These are phyloP conservation scores for Paecilomyces niveus DNA, from an alignment of 2,329 filamentous ascomycete genomes.

Conservation along the genomic window DNA sequence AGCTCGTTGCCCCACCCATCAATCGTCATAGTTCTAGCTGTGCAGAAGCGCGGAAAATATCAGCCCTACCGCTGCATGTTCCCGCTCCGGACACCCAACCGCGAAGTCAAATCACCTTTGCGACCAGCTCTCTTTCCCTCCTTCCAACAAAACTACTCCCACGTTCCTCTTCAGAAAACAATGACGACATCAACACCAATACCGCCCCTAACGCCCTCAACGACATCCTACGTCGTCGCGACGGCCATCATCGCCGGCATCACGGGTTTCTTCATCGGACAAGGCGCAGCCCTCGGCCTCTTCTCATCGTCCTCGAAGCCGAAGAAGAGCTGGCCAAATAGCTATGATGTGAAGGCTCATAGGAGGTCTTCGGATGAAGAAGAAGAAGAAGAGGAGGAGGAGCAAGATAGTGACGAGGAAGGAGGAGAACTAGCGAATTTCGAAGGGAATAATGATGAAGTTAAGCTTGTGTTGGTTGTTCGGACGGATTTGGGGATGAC, in stretches of 20 bases:
- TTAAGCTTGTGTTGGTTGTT: slow-evolving; percentile 89
- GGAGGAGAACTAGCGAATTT: slow-evolving; percentile 41
- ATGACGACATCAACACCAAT: slow-evolving; percentile 25
- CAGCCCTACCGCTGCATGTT: not conserved
- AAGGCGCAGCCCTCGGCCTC: slow-evolving; percentile 62
- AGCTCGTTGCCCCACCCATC: not conserved
- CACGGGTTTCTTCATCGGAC: slow-evolving; percentile 66
- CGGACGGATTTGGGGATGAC: slow-evolving; percentile 95
- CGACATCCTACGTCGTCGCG: slow-evolving; percentile 57
- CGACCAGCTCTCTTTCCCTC: not conserved
- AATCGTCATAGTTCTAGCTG: not conserved
- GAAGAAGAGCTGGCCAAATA: slow-evolving; percentile 46
- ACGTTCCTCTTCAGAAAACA: not conserved
- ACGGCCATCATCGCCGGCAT: slow-evolving; percentile 68
- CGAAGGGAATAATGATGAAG: slow-evolving; percentile 63
- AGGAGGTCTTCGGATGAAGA: slow-evolving; percentile 35
- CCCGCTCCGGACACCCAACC: not conserved
- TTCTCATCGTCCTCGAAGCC: slow-evolving; percentile 55
- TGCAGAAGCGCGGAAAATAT: not conserved
- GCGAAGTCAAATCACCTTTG: not conserved
- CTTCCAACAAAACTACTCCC: not conserved
- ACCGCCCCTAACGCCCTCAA: slow-evolving; percentile 44
- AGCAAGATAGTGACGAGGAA: slow-evolving; percentile 62
- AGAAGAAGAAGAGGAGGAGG: slow-evolving; percentile 38
- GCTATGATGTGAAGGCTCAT: slow-evolving; percentile 45